These are phyloP conservation scores for Yamadazyma philogaea DNA, from an alignment of 805 yeast species.

Conservation along the genomic window DNA sequence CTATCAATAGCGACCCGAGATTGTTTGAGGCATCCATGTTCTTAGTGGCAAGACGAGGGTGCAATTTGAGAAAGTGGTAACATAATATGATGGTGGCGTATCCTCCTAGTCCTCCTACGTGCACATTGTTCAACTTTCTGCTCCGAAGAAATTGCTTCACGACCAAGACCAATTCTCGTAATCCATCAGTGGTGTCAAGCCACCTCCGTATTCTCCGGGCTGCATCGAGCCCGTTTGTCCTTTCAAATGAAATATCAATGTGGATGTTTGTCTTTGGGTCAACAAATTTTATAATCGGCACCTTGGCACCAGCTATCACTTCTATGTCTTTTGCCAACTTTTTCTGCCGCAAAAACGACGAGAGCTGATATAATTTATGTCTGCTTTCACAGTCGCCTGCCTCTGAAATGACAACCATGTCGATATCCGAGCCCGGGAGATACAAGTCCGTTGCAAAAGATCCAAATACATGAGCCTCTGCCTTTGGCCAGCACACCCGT, in stretches of 20 bases:
- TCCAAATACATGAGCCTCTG: conserved; percentile 84
- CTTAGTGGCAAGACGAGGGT: conserved; percentile 70
- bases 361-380: conserved; percentile 65
- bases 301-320: conserved; percentile 86
- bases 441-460: conserved; percentile 91
- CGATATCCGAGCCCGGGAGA: conserved; percentile 93
- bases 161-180: conserved; percentile 76
- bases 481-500: conserved; percentile 66
- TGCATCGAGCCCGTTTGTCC: conserved; percentile 77
- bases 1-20: conserved; percentile 81
- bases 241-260: conserved; percentile 87
- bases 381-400: conserved; percentile 59
- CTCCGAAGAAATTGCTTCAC: conserved; percentile 82
- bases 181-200: conserved; percentile 70
- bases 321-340: conserved; percentile 70
- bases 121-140: conserved; percentile 78
- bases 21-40: conserved; percentile 69
- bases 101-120: conserved; percentile 93
- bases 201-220: conserved; percentile 75
- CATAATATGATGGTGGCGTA: conserved; percentile 87
- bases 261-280: conserved; percentile 70
- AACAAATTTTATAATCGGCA: conserved; percentile 88
- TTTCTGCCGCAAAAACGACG: conserved; percentile 61
- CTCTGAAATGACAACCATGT: conserved; percentile 77
- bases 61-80: conserved; percentile 71